phyloP scores from a whole-genome alignment of 1,284 basidiomycete species.

The Gomphus sp. region DNA sequence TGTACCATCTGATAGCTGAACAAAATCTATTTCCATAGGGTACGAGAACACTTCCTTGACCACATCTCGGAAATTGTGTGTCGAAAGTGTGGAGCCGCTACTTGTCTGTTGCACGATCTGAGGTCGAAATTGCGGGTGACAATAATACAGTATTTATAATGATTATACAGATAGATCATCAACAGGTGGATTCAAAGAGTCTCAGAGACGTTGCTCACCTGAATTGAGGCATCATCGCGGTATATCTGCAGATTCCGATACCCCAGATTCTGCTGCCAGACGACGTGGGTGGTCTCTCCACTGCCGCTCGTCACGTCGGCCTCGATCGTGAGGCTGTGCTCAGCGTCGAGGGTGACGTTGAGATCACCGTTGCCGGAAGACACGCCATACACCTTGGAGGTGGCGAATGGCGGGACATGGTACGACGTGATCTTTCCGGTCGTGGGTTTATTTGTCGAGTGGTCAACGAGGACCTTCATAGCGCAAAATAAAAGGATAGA shows the following conservation, averaged over 20 bases:
- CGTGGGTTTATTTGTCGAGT: constrained; percentile 44
- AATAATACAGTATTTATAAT: neutral
- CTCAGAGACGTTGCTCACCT: neutral
- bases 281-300: constrained; percentile 39
- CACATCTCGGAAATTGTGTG: constrained; percentile 45
- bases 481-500: neutral
- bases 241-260: constrained; percentile 50
- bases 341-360: constrained; percentile 46
- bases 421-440: constrained; percentile 58
- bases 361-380: constrained; percentile 32
- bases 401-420: constrained; percentile 47
- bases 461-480: constrained; percentile 42
- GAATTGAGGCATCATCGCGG: constrained; percentile 25
- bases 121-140: neutral
- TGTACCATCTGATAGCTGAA: constrained; percentile 28
- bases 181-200: too few relatives aligned
- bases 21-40: constrained; percentile 48
- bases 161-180: neutral
- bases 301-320: constrained; percentile 49
- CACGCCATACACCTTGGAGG: constrained; percentile 37
- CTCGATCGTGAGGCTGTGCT: constrained; percentile 45
- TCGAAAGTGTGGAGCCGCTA: constrained; percentile 44
- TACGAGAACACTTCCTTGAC: constrained; percentile 56
- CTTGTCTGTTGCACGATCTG: constrained; percentile 57
- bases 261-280: constrained; percentile 42